These are phyloP conservation scores for Magnaporthiopsis incrustans DNA, from an alignment of 2,329 filamentous ascomycete species.

Conservation along the genomic window DNA sequence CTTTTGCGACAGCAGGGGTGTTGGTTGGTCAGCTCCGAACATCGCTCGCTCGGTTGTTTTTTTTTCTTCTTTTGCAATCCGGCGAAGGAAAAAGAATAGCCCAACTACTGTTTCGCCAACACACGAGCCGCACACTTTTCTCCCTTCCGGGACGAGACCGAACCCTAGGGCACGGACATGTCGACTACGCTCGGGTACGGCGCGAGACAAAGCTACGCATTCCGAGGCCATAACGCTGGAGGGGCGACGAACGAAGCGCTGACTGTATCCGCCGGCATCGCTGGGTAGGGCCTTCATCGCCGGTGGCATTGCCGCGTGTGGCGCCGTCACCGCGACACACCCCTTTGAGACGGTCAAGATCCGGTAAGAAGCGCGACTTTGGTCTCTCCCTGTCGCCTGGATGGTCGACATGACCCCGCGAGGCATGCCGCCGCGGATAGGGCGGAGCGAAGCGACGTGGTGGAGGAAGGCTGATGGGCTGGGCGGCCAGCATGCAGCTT, in stretches of 20 bases:
- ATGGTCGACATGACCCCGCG: not conserved
- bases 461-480: not conserved
- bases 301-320: constrained; percentile 92
- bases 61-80: not conserved
- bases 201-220: not conserved
- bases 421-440: not conserved
- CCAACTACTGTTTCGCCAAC: not conserved
- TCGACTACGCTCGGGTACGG: constrained; percentile 11
- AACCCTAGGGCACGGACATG: constrained; percentile 4
- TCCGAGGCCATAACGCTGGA: not conserved
- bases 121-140: not conserved
- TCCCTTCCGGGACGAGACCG: not conserved
- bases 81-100: not conserved
- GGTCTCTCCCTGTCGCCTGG: constrained; percentile 9
- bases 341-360: constrained; percentile 99
- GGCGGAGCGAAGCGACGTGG: not conserved
- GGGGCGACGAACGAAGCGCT: constrained; percentile 12
- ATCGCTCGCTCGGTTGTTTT: not conserved
- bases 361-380: constrained; percentile 46
- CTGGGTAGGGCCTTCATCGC: constrained; percentile 73
- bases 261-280: constrained; percentile 7
- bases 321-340: constrained; percentile 94
- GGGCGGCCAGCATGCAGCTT: constrained; percentile 58
- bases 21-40: not conserved
- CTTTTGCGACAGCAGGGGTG: constrained; percentile 33